Percentiles rank a stretch among this genome's conserved stretches.
These are phyloP conservation scores for Dothidotthia symphoricarpi DNA, from an alignment of 2,329 filamentous ascomycete genomes.

Conservation along the genomic window DNA sequence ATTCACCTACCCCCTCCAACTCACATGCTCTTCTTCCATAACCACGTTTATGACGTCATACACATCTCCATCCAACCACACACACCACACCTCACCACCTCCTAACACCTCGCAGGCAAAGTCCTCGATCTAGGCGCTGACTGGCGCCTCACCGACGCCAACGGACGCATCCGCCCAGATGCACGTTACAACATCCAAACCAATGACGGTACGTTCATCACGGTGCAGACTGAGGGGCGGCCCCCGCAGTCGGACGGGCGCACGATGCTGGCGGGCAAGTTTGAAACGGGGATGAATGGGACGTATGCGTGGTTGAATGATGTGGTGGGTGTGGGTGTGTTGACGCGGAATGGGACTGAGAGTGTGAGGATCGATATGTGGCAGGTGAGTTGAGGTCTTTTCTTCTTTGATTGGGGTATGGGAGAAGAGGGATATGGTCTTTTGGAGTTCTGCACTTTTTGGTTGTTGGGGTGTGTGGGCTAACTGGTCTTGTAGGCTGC, in stretches of 20 bases:
- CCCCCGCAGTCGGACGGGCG: slow-evolving; percentile 26
- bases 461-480: no score
- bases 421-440: no score
- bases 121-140: slow-evolving; percentile 41
- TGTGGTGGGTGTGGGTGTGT: slow-evolving; percentile 31
- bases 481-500: no score
- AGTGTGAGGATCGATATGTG: slow-evolving; percentile 30
- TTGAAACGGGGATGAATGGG: slow-evolving; percentile 36
- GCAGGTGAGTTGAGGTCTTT: slow-evolving; percentile 13
- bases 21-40: no score
- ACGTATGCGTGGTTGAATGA: slow-evolving; percentile 42
- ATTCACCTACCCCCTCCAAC: no score
- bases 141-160: slow-evolving; percentile 36
- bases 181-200: slow-evolving; percentile 41
- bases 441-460: no score
- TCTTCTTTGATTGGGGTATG: no score
- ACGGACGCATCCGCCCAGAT: slow-evolving; percentile 32
- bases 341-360: slow-evolving; percentile 19
- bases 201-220: slow-evolving; percentile 37
- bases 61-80: no score
- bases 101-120: slow-evolving; percentile 15
- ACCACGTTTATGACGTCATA: slow-evolving; percentile 15
- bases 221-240: slow-evolving; percentile 32
- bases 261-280: slow-evolving; percentile 33
- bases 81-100: no score